These are phyloP conservation scores for Fusarium sp. DNA, from an alignment of 2,329 filamentous ascomycete genomes.

Conservation along the genomic window DNA sequence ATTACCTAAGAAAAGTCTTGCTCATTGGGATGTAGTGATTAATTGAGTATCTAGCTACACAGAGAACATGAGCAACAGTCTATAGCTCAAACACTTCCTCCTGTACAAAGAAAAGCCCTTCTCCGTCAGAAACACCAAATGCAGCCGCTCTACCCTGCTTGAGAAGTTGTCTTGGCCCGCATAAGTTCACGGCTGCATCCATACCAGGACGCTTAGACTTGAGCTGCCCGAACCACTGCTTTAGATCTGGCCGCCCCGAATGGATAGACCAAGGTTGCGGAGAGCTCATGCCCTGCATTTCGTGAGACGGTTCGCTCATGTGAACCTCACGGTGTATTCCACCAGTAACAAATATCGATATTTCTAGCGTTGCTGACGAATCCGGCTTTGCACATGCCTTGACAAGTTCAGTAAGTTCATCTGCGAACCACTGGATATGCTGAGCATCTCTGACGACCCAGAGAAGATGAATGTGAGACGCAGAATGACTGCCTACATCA, in stretches of 20 bases:
- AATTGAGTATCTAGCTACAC: not conserved
- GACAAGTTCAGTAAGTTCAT: not conserved
- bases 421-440: not conserved
- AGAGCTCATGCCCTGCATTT: not conserved
- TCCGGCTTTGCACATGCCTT: not conserved
- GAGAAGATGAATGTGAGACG: not conserved
- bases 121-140: not conserved
- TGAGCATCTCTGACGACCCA: not conserved
- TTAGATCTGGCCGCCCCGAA: not conserved
- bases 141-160: not conserved
- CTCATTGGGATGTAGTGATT: fast-evolving
- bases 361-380: not conserved
- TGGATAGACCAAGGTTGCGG: not conserved
- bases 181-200: not conserved
- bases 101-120: not conserved
- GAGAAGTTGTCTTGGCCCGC: not conserved
- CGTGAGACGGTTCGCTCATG: fast-evolving
- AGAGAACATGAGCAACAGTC: not conserved
- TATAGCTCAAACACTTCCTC: not conserved
- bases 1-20: not conserved
- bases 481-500: fast-evolving
- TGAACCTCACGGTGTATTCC: fast-evolving
- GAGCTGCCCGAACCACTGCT: not conserved
- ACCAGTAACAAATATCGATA: not conserved
- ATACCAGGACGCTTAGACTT: not conserved